Evolutionary conservation across 495 filamentous ascomycete genomes (phyloP).

Genomic region (Ascobolus immersus): DNA sequence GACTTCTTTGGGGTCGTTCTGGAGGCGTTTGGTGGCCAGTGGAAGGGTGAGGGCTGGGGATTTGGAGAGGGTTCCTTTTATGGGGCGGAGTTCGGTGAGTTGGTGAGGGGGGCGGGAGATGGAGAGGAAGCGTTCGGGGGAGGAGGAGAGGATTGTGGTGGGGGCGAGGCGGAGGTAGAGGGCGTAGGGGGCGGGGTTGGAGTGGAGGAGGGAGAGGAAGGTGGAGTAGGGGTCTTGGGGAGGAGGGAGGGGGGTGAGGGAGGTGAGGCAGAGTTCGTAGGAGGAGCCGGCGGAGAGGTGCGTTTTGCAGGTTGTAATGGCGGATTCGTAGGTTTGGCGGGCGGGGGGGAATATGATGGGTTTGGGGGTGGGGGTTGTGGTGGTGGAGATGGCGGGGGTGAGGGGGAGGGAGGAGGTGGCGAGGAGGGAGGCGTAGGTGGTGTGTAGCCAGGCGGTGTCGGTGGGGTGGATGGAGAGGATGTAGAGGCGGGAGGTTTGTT

Average conservation of each 20-base stretch:
- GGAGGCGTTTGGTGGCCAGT: constrained; percentile 36
- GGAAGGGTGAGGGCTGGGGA: constrained; percentile 33
- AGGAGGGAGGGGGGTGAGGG: constrained; percentile 27
- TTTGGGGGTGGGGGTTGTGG: constrained; percentile 9
- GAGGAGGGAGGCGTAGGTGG: constrained; percentile 7
- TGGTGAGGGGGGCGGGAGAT: constrained; percentile 32
- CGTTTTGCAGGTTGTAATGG: constrained; percentile 41
- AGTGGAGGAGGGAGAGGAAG: constrained; percentile 40
- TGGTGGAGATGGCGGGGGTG: constrained; percentile 7
- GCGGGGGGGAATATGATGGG: constrained; percentile 3
- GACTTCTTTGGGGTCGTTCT: constrained; percentile 61
- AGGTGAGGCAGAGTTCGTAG: constrained; percentile 81
- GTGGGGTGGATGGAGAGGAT: constrained; percentile 33
- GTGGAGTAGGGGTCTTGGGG: constrained; percentile 34
- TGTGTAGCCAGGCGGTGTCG: constrained; percentile 11
- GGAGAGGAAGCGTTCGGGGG: constrained; percentile 75
- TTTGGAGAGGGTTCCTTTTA: constrained; percentile 86
- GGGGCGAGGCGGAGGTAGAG: constrained; percentile 49
- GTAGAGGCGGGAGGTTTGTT: constrained; percentile 30
- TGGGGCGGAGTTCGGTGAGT: constrained; percentile 45
- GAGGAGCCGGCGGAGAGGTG: constrained; percentile 55
- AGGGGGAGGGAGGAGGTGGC: constrained; percentile 7
- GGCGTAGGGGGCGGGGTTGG: constrained; percentile 68
- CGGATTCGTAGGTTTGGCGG: constrained; percentile 4
- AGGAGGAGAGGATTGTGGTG: constrained; percentile 51